phyloP scores from a whole-genome alignment of 176 grass and related monocot species.

The Musa schizocarpa region DNA sequence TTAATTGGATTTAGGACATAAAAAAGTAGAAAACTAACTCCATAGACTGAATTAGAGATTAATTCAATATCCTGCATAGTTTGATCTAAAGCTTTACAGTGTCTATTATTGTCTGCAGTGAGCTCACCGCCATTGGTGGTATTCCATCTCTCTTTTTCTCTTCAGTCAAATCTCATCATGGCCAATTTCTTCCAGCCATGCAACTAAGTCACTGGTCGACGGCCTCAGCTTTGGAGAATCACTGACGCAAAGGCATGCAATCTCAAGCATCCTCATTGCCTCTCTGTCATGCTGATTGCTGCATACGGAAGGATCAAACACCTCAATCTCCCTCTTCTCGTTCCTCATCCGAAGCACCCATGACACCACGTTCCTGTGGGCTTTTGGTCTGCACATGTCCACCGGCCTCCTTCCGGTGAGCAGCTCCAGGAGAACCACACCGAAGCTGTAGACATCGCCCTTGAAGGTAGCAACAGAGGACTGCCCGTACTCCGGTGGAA shows the following conservation, averaged over 20 bases:
- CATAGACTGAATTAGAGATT: no score
- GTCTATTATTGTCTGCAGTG: no score
- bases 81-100: no score
- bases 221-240: conserved; percentile 63
- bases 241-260: conserved; percentile 69
- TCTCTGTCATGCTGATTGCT: conserved; percentile 27
- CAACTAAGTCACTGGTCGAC: conserved; percentile 46
- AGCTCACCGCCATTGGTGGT: no score
- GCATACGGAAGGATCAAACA: conserved; percentile 54
- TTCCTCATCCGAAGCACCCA: conserved; percentile 87
- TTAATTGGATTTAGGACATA: no score
- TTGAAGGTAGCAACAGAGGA: conserved; percentile 80
- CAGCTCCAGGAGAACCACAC: conserved; percentile 82
- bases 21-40: no score
- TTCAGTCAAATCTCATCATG: neutral
- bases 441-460: conserved; percentile 96
- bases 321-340: conserved; percentile 56
- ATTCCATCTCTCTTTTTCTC: neutral
- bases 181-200: conserved; percentile 69
- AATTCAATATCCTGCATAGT: no score
- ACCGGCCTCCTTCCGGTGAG: conserved; percentile 77
- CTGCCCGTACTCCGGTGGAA: conserved; percentile 87
- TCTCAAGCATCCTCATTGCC: conserved; percentile 53
- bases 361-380: conserved; percentile 66
- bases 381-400: conserved; percentile 73